phyloP scores from a whole-genome alignment of 371 early-diverging fungal genomes.

The Actinomucor elegans region DNA sequence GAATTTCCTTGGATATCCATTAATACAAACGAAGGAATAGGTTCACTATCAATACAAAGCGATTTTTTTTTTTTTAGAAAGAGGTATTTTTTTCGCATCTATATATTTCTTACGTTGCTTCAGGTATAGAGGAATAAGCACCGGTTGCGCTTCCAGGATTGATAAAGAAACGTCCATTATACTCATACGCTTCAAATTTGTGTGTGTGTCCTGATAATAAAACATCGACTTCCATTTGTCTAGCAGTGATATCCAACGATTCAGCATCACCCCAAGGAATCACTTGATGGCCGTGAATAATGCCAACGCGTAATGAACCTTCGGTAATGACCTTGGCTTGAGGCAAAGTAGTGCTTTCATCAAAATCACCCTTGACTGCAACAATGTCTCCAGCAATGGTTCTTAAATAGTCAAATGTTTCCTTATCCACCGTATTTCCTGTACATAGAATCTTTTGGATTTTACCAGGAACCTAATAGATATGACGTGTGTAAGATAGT shows the following conservation, averaged over 20 bases:
- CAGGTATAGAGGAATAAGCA: slow-evolving; percentile 59
- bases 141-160: slow-evolving; percentile 97
- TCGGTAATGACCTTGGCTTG: slow-evolving; percentile 71
- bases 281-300: slow-evolving; percentile 88
- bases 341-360: slow-evolving; percentile 68
- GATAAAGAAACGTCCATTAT: slow-evolving; percentile 86
- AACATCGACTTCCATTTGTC: slow-evolving; percentile 92
- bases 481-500: neutral
- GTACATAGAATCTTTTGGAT: slow-evolving; percentile 94
- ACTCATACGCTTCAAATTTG: slow-evolving; percentile 87
- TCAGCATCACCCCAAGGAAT: slow-evolving; percentile 89
- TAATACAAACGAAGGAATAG: slow-evolving; percentile 89
- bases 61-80: too few species aligned
- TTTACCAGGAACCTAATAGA: slow-evolving; percentile 92
- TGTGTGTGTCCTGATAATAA: slow-evolving; percentile 88
- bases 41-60: slow-evolving; percentile 36
- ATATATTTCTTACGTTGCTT: slow-evolving; percentile 40
- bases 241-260: slow-evolving; percentile 74
- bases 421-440: slow-evolving; percentile 84
- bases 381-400: slow-evolving; percentile 80
- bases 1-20: slow-evolving; percentile 86
- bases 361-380: slow-evolving; percentile 85
- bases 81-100: too few species aligned
- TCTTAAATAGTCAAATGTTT: slow-evolving; percentile 83
- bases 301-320: slow-evolving; percentile 78